Base-by-base conservation (phyloP, 192 early-diverging fungal species). In the Jimgerdemannia lactiflua region DNA sequence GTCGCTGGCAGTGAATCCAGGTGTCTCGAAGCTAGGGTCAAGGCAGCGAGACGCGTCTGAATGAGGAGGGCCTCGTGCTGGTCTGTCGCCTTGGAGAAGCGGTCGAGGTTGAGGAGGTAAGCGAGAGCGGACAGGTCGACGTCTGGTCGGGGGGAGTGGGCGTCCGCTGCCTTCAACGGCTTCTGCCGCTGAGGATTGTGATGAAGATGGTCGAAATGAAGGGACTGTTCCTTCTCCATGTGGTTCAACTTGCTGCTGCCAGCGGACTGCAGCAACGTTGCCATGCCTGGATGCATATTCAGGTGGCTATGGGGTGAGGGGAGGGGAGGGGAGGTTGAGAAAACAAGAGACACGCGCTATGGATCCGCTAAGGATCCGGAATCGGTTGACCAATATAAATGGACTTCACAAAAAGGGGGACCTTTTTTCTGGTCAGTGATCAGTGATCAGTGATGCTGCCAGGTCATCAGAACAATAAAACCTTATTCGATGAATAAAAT, bases 21-120 rank as follows among this genome's bases (percentile, higher is more conserved):
- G 29, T 78, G 67, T 40, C 82, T 74, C 4, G 82, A 67, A 2
- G 82, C 70, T 4, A 83, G 67, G 19, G 74, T 67, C 4, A 83
- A 64, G 18, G 78, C 82, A 78, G 78, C 74, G 3, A 83, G 39
- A 19, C 80, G 82, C 10, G 79, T 78, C 41, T 83, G 78, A 29
- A 83, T 72, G 20, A 78, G 82, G 11, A 80, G 43, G 6, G 82
- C 49, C 49, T 59, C 49, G 2, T 59, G 49, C 49, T 59, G 49
- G 14, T 59, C 49, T 6, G 49, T 59, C 49, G 49, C 49, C 14
- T 59, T 59, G 14, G 49, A 59, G 49, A 59, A 59, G 49, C 49
- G 49, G 49, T 59, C 49, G 49, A 59, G 49, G 49, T 59, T 59
- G 8, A 59, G 14, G 49, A 59, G 49, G 14, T 59, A 59, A 0